Evolutionary conservation across 495 filamentous ascomycete genomes (phyloP), one percentile per base, ranked within the genome.

Genomic region (Astrothelium macrocarpum): DNA sequence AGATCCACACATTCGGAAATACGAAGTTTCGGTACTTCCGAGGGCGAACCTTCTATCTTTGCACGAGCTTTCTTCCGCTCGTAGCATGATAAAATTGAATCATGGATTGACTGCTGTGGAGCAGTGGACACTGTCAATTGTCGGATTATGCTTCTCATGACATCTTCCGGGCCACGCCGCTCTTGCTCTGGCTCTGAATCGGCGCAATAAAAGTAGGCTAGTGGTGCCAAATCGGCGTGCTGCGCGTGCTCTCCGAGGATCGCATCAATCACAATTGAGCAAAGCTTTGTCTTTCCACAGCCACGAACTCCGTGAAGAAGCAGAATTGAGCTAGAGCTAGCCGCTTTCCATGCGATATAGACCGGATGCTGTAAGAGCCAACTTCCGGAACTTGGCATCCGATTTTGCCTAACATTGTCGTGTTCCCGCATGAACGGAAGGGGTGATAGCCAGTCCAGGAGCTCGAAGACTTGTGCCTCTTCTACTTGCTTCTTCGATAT

Each of bases 121-220:
- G 10, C n/a, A 29, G 4, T 2, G 20, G 20, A 26, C 3, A 49
- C 23, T 7, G 49, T 23, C 10, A 76, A 60, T 61, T 76, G 74
- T 42, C 68, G 59, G 2, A 71, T 58, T 32, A 75, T 61, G 28
- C 68, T 73, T 20, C 59, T 60, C 39, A 75, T 31, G 39, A 75
- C 70, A 23, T 67, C 71, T 45, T 63, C 63, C 12, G 73, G 69
- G 56, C 71, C 59, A 25, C 65, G 62, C 34, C 74, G 62, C 56
- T 63, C 61, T 20, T 65, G 68, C 61, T 76, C 74, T n/a, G 71
- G 62, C 2, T 64, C 34, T 26, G 69, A 66, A 39, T 67, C 49
- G 1, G 65, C 46, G 62, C 77, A 63, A 68, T 73, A 72, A 59
- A 73, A 72, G 34, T 70, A 74, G 0, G 64, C 65, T 12, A 70